Evolutionary conservation across 768 basidiomycete species (phyloP), one percentile per base, ranked within the genome.

Genomic region (Boletus coccyginus): DNA sequence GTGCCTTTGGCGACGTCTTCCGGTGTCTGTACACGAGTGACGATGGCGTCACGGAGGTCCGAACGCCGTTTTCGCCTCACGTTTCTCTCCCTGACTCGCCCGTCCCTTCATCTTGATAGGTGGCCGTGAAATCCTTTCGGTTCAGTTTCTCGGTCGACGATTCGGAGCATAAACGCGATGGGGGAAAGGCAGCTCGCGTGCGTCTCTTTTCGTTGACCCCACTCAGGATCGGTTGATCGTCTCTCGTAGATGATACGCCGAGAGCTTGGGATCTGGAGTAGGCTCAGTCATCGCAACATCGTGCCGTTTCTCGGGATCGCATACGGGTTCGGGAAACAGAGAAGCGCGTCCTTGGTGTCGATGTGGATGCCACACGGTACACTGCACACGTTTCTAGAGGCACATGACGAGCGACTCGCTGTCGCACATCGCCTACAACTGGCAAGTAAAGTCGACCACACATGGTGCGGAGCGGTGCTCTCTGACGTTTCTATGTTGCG

Each of bases 251-350:
- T 43, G 57, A 44, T 48, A 27, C 46, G 46, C 13, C 35, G 50
- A 24, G 57, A 59, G 46, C 57, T 59, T 2, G 56, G 56, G 2
- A 51, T 58, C 12, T 58, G 56, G 58, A 52, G 17, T 7, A 36
- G 40, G 31, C 50, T 53, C 9, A 40, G 7, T 32, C 57, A 59
- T 31, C 36, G 11, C 2, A 59, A 53, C 5, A 40, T 59, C 10
- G 50, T 52, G 6, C 41, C 36, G 21, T 60, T 60, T 46, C 47
- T 49, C 13, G 57, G 59, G 9, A 53, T 50, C 5, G 14, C 36
- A 0, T 17, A 49, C 11, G 52, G 58, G 14, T 60, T 60, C 21
- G 58, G 48, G 29, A 54, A 45, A 51, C 50, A 40, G 21, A 40
- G 52, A 50, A 47, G 31, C 21, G 21, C 36, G 0, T 50, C 48